Conservation (phyloP, 768 basidiomycete species). For the Naganishia vaughanmartiniae region DNA sequence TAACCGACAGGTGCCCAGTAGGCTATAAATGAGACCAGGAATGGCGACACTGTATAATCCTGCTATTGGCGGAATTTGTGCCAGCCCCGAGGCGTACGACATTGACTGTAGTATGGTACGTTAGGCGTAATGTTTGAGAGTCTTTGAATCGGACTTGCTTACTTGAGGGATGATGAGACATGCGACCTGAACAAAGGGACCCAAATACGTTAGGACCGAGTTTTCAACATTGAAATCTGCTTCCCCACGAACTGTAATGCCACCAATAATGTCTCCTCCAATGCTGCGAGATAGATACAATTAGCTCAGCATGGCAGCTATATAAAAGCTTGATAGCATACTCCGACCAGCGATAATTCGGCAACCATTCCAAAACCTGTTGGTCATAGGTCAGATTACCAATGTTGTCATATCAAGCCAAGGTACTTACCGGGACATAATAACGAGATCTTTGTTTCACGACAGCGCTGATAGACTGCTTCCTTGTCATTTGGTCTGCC, state of each 20-base stretch:
- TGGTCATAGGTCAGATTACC: neutral
- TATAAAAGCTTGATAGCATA: constrained; percentile 13
- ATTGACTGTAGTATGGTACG: constrained; percentile 81
- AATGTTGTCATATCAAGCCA: neutral
- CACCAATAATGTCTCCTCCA: constrained; percentile 72
- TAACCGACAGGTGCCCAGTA: constrained; percentile 73
- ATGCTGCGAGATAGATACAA: neutral
- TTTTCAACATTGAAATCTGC: neutral
- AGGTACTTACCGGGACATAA: constrained; percentile 44
- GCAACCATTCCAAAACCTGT: constrained; percentile 49
- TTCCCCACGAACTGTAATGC: constrained; percentile 62
- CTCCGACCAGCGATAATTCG: constrained; percentile 47
- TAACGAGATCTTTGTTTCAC: constrained; percentile 49
- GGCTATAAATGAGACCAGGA: constrained; percentile 80
- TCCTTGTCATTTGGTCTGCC: neutral
- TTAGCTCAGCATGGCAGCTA: neutral
- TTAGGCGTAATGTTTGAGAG: constrained; percentile 57
- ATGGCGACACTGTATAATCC: constrained; percentile 85
- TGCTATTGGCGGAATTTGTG: constrained; percentile 76
- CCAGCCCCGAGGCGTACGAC: constrained; percentile 84
- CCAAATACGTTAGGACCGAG: neutral
- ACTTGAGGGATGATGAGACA: constrained; percentile 53
- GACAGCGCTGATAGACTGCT: constrained; percentile 8
- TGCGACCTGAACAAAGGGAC: constrained; percentile 37
- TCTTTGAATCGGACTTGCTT: neutral